Evolutionary conservation across 257 asterid genomes (phyloP).

Genomic region (Solanum sejunctum): DNA sequence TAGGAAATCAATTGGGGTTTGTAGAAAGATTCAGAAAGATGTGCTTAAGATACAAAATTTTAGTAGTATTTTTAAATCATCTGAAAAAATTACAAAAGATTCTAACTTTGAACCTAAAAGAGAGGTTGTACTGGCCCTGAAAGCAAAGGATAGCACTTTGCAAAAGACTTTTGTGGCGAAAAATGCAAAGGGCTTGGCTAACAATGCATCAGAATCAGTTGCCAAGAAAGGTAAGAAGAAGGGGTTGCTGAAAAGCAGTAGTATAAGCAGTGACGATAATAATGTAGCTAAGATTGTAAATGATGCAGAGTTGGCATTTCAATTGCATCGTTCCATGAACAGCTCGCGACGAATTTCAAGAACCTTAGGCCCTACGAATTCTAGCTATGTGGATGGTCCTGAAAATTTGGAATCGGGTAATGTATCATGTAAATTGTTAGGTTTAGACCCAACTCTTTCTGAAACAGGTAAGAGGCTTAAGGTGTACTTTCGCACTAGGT

Average conservation of each 20-base stretch:
- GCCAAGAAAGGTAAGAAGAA: conserved; percentile 13
- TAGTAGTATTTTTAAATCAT: not conserved
- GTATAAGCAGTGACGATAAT: not conserved
- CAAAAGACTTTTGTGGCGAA: conserved; percentile 16
- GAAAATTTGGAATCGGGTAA: conserved; percentile 15
- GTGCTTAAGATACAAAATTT: conserved; percentile 6
- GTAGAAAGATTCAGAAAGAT: conserved; percentile 4
- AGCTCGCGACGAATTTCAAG: conserved; percentile 38
- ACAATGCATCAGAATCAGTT: conserved; percentile 11
- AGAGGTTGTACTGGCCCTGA: conserved; percentile 21
- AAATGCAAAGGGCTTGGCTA: conserved; percentile 13
- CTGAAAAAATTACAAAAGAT: conserved; percentile 16
- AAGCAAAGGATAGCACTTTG: conserved; percentile 17
- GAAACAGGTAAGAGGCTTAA: conserved; percentile 17
- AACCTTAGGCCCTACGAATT: conserved; percentile 12
- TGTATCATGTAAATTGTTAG: conserved; percentile 17
- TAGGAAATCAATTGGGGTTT: conserved; percentile 27
- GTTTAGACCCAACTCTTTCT: conserved; percentile 2
- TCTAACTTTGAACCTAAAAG: conserved; percentile 14
- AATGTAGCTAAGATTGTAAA: conserved; percentile 19
- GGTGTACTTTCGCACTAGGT: conserved; percentile 5
- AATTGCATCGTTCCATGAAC: conserved; percentile 47
- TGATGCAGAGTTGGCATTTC: conserved; percentile 48
- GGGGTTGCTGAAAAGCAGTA: not conserved
- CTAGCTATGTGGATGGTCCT: conserved; percentile 9